A percentile compares a stretch with the other conserved stretches of the same genome.
Evolutionary conservation across 345 rosid genomes (phyloP).

Genomic region (Cardamine chenopodiifolia): DNA sequence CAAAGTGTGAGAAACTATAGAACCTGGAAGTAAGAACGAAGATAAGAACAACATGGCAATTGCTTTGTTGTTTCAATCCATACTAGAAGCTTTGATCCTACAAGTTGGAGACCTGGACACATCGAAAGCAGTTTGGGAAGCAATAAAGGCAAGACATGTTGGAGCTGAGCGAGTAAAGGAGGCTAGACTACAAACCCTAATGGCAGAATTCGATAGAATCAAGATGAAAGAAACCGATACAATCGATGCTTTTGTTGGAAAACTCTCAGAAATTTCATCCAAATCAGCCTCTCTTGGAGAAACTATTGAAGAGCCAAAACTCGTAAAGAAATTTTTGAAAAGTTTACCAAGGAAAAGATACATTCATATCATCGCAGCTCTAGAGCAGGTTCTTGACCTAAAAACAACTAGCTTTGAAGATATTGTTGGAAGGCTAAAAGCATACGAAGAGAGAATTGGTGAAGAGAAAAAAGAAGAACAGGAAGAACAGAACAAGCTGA

Average conservation of each 20-base stretch:
- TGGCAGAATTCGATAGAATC: no score
- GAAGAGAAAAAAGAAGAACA: not conserved
- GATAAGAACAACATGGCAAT: no score
- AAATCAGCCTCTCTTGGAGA: not conserved
- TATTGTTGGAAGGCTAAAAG: not conserved
- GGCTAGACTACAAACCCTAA: no score
- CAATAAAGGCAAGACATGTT: no score
- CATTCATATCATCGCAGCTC: not conserved
- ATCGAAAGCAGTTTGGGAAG: no score
- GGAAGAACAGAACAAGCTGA: not conserved
- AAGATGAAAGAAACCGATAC: not conserved
- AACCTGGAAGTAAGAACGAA: no score
- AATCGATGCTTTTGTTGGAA: not conserved
- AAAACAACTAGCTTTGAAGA: not conserved
- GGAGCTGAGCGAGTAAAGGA: no score
- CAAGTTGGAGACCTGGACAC: no score
- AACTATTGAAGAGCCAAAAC: not conserved
- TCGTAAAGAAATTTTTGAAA: not conserved
- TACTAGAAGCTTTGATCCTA: no score
- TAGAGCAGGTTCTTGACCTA: not conserved
- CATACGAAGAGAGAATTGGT: not conserved
- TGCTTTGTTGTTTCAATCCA: no score
- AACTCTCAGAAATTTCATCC: accelerated
- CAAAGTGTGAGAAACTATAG: no score
- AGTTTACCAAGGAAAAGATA: not conserved